Evolutionary conservation across 75 land plant genomes (phyloP).

Genomic region (Cunninghamia lanceolata): DNA sequence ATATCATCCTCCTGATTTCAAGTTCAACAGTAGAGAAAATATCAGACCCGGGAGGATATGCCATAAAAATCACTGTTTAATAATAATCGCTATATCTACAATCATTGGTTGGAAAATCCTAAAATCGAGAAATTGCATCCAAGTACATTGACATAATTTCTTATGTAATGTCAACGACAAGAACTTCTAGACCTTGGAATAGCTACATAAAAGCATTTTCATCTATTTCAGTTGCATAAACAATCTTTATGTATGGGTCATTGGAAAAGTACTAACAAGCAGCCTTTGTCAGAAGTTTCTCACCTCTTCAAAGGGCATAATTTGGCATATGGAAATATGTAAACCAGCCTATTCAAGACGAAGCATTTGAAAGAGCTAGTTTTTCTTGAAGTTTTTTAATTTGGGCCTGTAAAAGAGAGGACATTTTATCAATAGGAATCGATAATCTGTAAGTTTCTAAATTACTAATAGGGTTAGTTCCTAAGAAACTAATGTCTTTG

Average conservation of each 20-base stretch:
- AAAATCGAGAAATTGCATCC: not conserved
- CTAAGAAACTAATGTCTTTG: not conserved
- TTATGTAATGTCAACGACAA: not conserved
- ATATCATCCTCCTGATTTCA: not conserved
- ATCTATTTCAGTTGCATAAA: not conserved
- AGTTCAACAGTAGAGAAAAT: not conserved
- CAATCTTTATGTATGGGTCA: not conserved
- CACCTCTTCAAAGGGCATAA: not conserved
- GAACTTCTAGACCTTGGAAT: not conserved
- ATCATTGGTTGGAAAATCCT: not conserved
- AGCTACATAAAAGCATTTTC: not conserved
- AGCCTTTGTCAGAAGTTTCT: not conserved
- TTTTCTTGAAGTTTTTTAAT: slow-evolving; percentile 37
- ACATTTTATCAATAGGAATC: not conserved
- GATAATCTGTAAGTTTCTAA: not conserved
- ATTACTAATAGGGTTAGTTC: not conserved
- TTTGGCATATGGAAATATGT: not conserved
- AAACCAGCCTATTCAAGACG: not conserved
- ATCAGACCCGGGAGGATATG: not conserved
- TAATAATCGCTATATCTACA: not conserved
- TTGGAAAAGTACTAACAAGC: not conserved
- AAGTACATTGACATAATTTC: not conserved
- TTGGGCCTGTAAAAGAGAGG: slow-evolving; percentile 28
- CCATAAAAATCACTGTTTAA: not conserved
- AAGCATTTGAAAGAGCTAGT: slow-evolving; percentile 12